These are phyloP conservation scores for Talaromyces piceae DNA, from an alignment of 2,329 filamentous ascomycete genomes.

Conservation along the genomic window DNA sequence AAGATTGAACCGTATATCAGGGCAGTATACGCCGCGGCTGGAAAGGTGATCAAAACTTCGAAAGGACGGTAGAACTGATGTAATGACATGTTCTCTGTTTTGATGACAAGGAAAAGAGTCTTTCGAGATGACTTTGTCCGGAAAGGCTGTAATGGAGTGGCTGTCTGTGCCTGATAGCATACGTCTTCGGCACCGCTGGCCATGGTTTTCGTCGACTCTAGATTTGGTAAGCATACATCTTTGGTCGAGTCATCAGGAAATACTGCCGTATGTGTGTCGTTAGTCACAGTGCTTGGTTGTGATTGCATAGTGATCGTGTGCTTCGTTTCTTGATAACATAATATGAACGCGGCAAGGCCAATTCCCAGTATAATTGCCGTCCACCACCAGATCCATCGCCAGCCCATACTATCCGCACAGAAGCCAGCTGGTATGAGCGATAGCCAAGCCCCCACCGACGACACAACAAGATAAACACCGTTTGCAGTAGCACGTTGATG, in stretches of 20 bases:
- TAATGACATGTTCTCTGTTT: slow-evolving; percentile 4
- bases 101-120: slow-evolving; percentile 28
- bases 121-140: slow-evolving; percentile 37
- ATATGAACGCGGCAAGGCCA: slow-evolving; percentile 33
- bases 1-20: slow-evolving; percentile 34
- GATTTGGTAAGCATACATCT: background rate
- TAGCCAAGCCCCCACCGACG: slow-evolving; percentile 19
- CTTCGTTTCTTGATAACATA: slow-evolving; percentile 40
- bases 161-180: too few relatives aligned
- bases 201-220: background rate
- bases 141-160: too few relatives aligned
- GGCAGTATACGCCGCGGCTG: slow-evolving; percentile 40
- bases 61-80: slow-evolving; percentile 25
- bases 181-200: slow-evolving; percentile 8
- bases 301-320: too few relatives aligned
- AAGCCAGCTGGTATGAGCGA: slow-evolving; percentile 22
- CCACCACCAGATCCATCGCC: slow-evolving; percentile 48
- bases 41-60: slow-evolving; percentile 35
- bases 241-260: slow-evolving; percentile 13
- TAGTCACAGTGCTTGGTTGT: background rate
- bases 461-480: slow-evolving; percentile 20
- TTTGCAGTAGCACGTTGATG: slow-evolving; percentile 44
- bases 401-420: slow-evolving; percentile 36
- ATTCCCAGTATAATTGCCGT: slow-evolving; percentile 35
- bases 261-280: slow-evolving; percentile 9